Evolutionary conservation across 768 basidiomycete genomes (phyloP).

Genomic region (Kwoniella heveanensis): DNA sequence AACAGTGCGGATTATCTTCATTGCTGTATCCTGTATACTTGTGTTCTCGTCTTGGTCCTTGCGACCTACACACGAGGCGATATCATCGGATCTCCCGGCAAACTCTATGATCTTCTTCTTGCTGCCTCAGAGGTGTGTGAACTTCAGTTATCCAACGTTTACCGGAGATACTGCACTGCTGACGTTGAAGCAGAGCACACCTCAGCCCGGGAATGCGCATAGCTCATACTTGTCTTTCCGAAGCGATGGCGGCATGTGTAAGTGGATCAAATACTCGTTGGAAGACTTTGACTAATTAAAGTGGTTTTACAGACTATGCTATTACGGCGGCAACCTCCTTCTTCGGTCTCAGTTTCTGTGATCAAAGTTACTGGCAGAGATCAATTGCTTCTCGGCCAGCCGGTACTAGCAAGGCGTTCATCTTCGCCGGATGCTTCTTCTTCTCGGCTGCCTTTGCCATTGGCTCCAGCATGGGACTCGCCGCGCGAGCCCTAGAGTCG

Average conservation of each 20-base stretch:
- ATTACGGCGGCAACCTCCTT: slow-evolving; percentile 15
- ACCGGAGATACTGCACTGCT: neutral
- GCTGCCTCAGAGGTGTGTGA: slow-evolving; percentile 8
- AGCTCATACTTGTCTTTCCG: slow-evolving; percentile 13
- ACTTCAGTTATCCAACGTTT: neutral
- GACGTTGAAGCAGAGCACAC: neutral
- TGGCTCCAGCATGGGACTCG: slow-evolving; percentile 18
- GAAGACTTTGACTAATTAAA: neutral
- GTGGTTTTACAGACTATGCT: slow-evolving; percentile 5
- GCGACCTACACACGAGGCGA: slow-evolving; percentile 15
- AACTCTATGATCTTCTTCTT: slow-evolving; percentile 13
- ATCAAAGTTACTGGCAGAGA: slow-evolving; percentile 19
- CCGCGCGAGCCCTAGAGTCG: slow-evolving; percentile 9
- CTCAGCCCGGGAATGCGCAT: slow-evolving; percentile 11
- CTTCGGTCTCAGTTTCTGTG: slow-evolving; percentile 14
- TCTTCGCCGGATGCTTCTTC: slow-evolving; percentile 21
- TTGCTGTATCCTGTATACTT: slow-evolving; percentile 16
- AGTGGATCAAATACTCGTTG: neutral
- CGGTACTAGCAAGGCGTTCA: slow-evolving; percentile 14
- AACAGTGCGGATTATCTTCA: slow-evolving; percentile 14
- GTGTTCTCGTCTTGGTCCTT: slow-evolving; percentile 12
- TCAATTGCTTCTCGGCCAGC: slow-evolving; percentile 14
- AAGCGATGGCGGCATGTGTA: slow-evolving; percentile 15
- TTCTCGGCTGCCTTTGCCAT: slow-evolving; percentile 16
- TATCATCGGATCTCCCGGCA: slow-evolving; percentile 17